Conservation (phyloP, 2,329 filamentous ascomycete genomes). For the Exophiala mesophila region DNA sequence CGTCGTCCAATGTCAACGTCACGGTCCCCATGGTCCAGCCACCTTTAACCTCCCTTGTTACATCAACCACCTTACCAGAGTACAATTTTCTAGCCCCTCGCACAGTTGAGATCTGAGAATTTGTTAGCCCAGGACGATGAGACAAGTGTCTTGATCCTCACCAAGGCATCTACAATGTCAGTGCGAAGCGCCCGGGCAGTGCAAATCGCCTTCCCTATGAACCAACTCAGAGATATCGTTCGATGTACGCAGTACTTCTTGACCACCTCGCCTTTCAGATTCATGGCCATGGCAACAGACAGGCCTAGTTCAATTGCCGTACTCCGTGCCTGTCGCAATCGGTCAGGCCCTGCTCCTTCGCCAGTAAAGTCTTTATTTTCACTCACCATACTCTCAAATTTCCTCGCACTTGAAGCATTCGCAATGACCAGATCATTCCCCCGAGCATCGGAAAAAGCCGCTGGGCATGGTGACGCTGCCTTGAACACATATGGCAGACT, state of each 20-base stretch:
- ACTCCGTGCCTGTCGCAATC: slow-evolving; percentile 28
- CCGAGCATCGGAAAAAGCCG: slow-evolving; percentile 18
- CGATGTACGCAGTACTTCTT: slow-evolving; percentile 37
- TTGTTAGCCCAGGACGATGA: neutral
- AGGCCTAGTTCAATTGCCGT: slow-evolving; percentile 2
- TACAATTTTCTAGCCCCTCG: slow-evolving; percentile 47
- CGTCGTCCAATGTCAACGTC: slow-evolving; percentile 48
- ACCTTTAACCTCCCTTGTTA: slow-evolving; percentile 41
- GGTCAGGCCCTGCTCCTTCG: slow-evolving; percentile 29
- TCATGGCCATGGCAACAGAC: slow-evolving; percentile 37
- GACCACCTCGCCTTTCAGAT: slow-evolving; percentile 35
- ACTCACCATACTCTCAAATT: slow-evolving; percentile 4
- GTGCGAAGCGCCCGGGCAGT: slow-evolving; percentile 23
- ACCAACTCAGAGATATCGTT: slow-evolving; percentile 41
- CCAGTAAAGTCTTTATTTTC: slow-evolving; percentile 24
- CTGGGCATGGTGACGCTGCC: neutral
- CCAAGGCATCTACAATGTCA: neutral
- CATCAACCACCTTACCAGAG: slow-evolving; percentile 54
- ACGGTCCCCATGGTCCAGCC: slow-evolving; percentile 52
- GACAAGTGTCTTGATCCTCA: neutral
- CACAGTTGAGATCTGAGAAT: slow-evolving; percentile 31
- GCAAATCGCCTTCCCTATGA: slow-evolving; percentile 56
- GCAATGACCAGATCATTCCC: slow-evolving; percentile 44
- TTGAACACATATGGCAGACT: slow-evolving; percentile 1
- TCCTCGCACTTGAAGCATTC: slow-evolving; percentile 41